Percentiles rank a stretch among this genome's conserved stretches.
phyloP scores from a whole-genome alignment of 1,284 basidiomycete genomes.

The Apiotrichum brassicae region DNA sequence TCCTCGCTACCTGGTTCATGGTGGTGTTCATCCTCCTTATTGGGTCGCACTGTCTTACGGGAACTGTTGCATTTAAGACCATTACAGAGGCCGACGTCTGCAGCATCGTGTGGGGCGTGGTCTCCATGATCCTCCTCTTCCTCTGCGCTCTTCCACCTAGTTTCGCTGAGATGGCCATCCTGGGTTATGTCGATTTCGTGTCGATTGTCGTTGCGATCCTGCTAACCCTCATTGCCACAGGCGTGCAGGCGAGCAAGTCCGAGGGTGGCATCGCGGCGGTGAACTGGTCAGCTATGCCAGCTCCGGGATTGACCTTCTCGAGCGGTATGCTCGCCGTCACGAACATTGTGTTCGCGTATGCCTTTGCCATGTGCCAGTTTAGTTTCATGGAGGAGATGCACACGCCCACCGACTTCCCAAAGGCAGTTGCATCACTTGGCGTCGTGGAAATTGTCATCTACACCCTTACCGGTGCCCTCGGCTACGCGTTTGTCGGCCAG shows the following conservation, averaged over 20 bases:
- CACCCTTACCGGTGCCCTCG: conserved; percentile 29
- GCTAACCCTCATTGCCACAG: conserved; percentile 33
- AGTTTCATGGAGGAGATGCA: conserved; percentile 19
- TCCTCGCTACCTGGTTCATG: conserved; percentile 6
- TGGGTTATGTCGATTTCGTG: conserved; percentile 38
- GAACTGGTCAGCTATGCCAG: conserved; percentile 27
- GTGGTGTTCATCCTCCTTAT: conserved; percentile 11
- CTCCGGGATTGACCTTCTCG: conserved; percentile 23
- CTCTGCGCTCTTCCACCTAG: conserved; percentile 12
- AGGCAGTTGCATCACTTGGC: conserved; percentile 32
- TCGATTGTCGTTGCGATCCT: conserved; percentile 26
- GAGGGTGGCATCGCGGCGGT: conserved; percentile 22
- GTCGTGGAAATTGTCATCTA: conserved; percentile 22
- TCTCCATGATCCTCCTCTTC: conserved; percentile 13
- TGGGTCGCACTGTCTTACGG: conserved; percentile 11
- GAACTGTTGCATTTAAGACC: conserved; percentile 11
- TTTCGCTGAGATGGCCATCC: conserved; percentile 25
- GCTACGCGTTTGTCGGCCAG: conserved; percentile 14
- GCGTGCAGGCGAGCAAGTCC: conserved; percentile 15
- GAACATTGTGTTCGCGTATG: conserved; percentile 32
- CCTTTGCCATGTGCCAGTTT: conserved; percentile 18
- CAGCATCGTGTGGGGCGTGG: conserved; percentile 9
- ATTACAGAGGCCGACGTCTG: conserved; percentile 9
- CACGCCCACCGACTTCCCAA: conserved; percentile 19
- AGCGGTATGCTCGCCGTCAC: conserved; percentile 33